These are phyloP conservation scores for Thermoascus crustaceus DNA, from an alignment of 2,329 filamentous ascomycete genomes.

Conservation along the genomic window DNA sequence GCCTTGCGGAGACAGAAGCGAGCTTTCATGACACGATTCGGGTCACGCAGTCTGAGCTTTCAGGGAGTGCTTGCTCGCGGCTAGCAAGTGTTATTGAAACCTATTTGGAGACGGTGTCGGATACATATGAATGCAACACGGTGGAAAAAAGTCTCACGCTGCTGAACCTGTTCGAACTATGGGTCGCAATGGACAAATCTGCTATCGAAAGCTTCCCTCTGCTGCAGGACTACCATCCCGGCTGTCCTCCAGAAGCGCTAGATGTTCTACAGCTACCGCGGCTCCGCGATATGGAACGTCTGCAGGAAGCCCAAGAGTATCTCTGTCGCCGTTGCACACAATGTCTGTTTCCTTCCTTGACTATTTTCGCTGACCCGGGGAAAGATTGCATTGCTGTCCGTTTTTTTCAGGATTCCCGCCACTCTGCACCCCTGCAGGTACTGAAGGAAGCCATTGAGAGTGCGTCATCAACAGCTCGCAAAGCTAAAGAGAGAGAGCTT, in stretches of 20 bases:
- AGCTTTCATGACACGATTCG: neutral
- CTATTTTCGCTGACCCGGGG: constrained; percentile 42
- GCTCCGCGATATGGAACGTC: constrained; percentile 41
- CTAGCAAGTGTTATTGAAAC: constrained; percentile 24
- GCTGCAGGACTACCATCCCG: constrained; percentile 44
- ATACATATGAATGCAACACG: constrained; percentile 37
- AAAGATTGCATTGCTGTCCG: constrained; percentile 39
- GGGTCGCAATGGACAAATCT: constrained; percentile 49
- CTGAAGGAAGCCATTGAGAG: constrained; percentile 29
- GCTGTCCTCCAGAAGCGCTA: constrained; percentile 43
- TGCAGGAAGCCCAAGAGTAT: constrained; percentile 45
- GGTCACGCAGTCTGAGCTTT: constrained; percentile 22
- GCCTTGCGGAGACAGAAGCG: neutral
- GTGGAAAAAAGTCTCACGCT: constrained; percentile 47
- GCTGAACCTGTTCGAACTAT: constrained; percentile 50
- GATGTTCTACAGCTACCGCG: constrained; percentile 48
- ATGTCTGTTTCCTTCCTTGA: constrained; percentile 19
- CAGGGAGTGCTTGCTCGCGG: too few species aligned
- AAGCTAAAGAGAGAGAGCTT: constrained; percentile 36
- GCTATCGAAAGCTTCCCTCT: constrained; percentile 39
- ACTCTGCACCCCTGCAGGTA: constrained; percentile 15
- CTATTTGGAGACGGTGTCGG: constrained; percentile 27
- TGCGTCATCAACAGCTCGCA: constrained; percentile 18
- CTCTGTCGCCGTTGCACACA: constrained; percentile 31
- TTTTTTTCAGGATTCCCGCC: constrained; percentile 34